Evolutionary conservation across 805 yeast species (phyloP).

Genomic region (Candida xyloterini): DNA sequence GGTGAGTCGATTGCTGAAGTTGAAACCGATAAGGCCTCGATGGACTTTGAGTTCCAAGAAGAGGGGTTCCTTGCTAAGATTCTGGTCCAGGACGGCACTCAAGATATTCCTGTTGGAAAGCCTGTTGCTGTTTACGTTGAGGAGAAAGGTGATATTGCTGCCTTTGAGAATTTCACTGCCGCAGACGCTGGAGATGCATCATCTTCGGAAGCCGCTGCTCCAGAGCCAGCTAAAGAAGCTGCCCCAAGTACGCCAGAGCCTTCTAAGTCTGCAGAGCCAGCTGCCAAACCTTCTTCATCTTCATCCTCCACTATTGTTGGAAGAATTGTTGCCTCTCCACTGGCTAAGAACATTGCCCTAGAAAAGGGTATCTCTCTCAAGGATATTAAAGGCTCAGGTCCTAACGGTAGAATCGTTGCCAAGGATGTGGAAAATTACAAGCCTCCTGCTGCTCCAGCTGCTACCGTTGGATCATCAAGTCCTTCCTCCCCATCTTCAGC

Average conservation of each 20-base stretch:
- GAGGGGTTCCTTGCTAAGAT: slow-evolving; percentile 92
- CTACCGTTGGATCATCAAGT: slow-evolving; percentile 38
- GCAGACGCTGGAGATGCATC: slow-evolving; percentile 68
- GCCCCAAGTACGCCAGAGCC: slow-evolving; percentile 6
- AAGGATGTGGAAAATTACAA: slow-evolving; percentile 79
- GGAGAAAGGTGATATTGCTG: slow-evolving; percentile 76
- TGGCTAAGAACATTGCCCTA: slow-evolving; percentile 89
- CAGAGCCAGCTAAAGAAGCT: slow-evolving; percentile 17
- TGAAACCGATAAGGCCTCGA: slow-evolving; percentile 96
- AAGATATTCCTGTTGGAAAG: slow-evolving; percentile 89
- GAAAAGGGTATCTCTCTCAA: slow-evolving; percentile 88
- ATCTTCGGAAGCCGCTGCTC: slow-evolving; percentile 19
- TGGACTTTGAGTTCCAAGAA: slow-evolving; percentile 98
- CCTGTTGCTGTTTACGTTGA: slow-evolving; percentile 98
- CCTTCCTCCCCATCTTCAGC: slow-evolving; percentile 43
- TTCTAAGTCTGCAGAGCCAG: slow-evolving; percentile 3
- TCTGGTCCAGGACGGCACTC: slow-evolving; percentile 76
- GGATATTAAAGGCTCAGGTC: slow-evolving; percentile 88
- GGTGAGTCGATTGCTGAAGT: slow-evolving; percentile 96
- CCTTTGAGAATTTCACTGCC: slow-evolving; percentile 80
- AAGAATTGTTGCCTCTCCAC: slow-evolving; percentile 90
- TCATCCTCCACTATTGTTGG: slow-evolving; percentile 40
- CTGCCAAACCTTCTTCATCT: slow-evolving; percentile 18
- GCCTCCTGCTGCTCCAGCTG: slow-evolving; percentile 43
- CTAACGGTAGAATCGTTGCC: slow-evolving; percentile 90